phyloP scores from a whole-genome alignment of 441 rosid genomes.

The Bocquillonia castaneifolia region DNA sequence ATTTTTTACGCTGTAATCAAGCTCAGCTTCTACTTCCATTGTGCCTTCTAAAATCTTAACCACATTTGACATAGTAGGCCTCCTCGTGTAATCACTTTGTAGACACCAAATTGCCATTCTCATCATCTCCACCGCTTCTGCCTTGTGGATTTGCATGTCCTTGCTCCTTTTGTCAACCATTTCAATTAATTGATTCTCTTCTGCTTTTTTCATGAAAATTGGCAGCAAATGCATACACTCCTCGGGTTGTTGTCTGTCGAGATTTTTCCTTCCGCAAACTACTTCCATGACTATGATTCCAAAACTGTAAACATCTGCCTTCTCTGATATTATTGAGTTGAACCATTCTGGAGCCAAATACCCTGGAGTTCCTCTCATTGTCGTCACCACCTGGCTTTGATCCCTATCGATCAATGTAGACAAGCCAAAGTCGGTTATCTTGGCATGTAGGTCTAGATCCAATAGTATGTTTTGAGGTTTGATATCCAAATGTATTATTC shows the following conservation, averaged over 20 bases:
- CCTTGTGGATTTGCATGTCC: slow-evolving; percentile 13
- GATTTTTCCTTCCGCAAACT: slow-evolving; percentile 13
- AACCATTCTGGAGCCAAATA: slow-evolving; percentile 24
- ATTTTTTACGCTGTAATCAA: too few relatives aligned
- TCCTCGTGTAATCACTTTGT: slow-evolving; percentile 16
- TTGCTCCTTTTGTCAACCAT: slow-evolving; percentile 11
- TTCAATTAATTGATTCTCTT: slow-evolving; percentile 10
- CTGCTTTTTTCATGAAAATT: slow-evolving; percentile 12
- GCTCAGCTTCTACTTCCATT: background rate
- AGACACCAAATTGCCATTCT: slow-evolving; percentile 19
- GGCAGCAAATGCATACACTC: slow-evolving; percentile 11
- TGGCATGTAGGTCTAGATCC: slow-evolving; percentile 15
- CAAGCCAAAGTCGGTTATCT: slow-evolving; percentile 24
- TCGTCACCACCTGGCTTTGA: slow-evolving; percentile 18
- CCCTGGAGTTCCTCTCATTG: slow-evolving; percentile 24
- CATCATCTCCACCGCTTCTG: slow-evolving; percentile 21
- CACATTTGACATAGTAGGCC: slow-evolving; percentile 16
- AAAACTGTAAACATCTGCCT: slow-evolving; percentile 26
- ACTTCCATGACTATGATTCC: slow-evolving; percentile 23
- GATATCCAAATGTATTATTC: slow-evolving; percentile 21
- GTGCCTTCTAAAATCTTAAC: slow-evolving; percentile 20
- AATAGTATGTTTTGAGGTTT: slow-evolving; percentile 25
- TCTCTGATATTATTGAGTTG: slow-evolving; percentile 17
- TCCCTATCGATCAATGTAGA: slow-evolving; percentile 19
- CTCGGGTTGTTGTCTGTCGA: slow-evolving; percentile 9